Conservation (phyloP, 2,329 filamentous ascomycete genomes). For the Sphaerulina vaccinii region DNA sequence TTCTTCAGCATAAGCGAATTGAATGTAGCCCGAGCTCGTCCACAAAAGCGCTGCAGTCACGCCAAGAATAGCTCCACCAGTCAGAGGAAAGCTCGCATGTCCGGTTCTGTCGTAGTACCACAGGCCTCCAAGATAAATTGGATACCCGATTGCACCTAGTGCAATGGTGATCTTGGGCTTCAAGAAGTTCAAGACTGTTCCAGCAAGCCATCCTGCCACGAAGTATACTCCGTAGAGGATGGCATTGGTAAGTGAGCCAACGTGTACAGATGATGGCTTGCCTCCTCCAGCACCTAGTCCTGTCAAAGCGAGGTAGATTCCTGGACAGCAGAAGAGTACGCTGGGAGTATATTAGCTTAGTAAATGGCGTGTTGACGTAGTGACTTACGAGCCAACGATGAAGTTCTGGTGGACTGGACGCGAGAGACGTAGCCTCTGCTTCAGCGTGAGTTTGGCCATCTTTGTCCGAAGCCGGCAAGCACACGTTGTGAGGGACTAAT, state of each 20-base stretch:
- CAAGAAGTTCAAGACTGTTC: conserved; percentile 8
- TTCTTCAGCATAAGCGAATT: conserved; percentile 40
- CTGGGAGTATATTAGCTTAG: background rate
- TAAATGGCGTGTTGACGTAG: background rate
- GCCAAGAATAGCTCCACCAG: conserved; percentile 51
- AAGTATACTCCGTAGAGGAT: conserved; percentile 13
- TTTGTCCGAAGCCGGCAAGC: too few relatives aligned
- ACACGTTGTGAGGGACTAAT: too few relatives aligned
- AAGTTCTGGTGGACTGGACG: background rate
- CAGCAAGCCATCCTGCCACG: conserved; percentile 10
- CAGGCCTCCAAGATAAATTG: conserved; percentile 50
- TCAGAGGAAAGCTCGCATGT: conserved; percentile 51
- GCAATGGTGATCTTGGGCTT: conserved; percentile 1
- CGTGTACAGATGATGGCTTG: conserved; percentile 6
- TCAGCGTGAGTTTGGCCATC: background rate
- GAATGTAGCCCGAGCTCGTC: conserved; percentile 53
- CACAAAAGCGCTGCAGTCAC: conserved; percentile 51
- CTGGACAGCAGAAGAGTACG: background rate
- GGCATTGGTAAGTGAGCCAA: conserved; percentile 10
- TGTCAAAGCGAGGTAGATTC: conserved; percentile 12
- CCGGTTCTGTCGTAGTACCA: conserved; percentile 52
- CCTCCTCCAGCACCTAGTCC: conserved; percentile 12
- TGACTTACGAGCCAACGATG: background rate
- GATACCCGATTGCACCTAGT: conserved; percentile 35
- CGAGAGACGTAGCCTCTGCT: background rate